Percentiles rank a stretch among this genome's conserved stretches.
Evolutionary conservation across 2,329 filamentous ascomycete species (phyloP).

Genomic region (Cladophialophora exuberans): DNA sequence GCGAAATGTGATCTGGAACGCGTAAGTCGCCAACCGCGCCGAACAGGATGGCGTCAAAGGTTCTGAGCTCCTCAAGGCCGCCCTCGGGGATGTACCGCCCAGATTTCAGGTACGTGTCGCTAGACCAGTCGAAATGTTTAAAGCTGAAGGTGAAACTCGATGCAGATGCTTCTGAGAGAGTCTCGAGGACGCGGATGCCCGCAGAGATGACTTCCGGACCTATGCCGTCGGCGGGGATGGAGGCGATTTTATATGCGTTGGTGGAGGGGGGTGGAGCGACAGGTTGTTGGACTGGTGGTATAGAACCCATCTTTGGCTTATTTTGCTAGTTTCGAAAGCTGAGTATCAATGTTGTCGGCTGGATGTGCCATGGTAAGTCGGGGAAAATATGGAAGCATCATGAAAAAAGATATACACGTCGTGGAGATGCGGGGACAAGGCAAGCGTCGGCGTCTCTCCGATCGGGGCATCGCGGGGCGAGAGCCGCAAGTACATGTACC

Average conservation of each 20-base stretch:
- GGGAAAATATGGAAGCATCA: too few species aligned
- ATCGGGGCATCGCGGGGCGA: too few species aligned
- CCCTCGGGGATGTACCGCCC: slow-evolving; percentile 68
- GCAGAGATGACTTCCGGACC: slow-evolving; percentile 69
- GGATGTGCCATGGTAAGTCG: too few species aligned
- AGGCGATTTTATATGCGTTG: slow-evolving; percentile 52
- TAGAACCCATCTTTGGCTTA: not conserved
- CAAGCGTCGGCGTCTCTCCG: too few species aligned
- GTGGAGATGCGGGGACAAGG: too few species aligned
- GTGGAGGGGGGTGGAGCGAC: slow-evolving; percentile 11
- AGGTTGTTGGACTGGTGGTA: not conserved
- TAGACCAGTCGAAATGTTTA: slow-evolving; percentile 68
- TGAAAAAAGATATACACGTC: too few species aligned
- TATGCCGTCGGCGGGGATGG: slow-evolving; percentile 71
- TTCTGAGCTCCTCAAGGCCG: slow-evolving; percentile 59
- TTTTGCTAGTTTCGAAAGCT: too few species aligned
- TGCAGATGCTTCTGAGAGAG: slow-evolving; percentile 50
- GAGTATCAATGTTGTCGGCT: too few species aligned
- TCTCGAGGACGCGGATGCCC: slow-evolving; percentile 63
- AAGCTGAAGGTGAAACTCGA: slow-evolving; percentile 64
- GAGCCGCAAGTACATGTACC: too few species aligned
- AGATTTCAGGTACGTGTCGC: slow-evolving; percentile 66
- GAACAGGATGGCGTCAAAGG: slow-evolving; percentile 69
- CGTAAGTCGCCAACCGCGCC: slow-evolving; percentile 67
- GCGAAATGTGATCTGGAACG: slow-evolving; percentile 68